Percentiles rank a stretch among this genome's conserved stretches.
phyloP scores from a whole-genome alignment of 148 eudicot genomes.

The Persicaria tinctoria region DNA sequence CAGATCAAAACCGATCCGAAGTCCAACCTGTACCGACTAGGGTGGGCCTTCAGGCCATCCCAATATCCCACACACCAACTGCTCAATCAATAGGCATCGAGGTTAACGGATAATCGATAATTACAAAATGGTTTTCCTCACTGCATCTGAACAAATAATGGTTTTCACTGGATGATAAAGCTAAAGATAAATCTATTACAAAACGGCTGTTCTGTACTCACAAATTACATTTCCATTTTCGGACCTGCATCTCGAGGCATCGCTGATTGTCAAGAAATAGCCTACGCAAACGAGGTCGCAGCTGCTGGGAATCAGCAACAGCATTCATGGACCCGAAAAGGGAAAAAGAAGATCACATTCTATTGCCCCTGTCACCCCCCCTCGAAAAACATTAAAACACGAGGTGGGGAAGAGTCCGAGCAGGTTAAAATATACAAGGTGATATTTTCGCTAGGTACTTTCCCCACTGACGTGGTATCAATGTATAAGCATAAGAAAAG shows the following conservation, averaged over 20 bases:
- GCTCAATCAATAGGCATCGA: no score
- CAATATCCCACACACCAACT: no score
- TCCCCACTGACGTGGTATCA: not conserved
- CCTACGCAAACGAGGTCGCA: not conserved
- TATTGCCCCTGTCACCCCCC: not conserved
- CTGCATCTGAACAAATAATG: not conserved
- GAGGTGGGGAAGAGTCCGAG: constrained; percentile 3
- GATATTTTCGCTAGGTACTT: not conserved
- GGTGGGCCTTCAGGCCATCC: no score
- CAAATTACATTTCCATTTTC: constrained; percentile 1
- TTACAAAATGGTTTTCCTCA: no score
- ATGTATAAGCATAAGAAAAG: not conserved
- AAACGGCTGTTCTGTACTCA: not conserved
- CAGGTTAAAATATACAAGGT: not conserved
- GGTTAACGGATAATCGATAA: no score
- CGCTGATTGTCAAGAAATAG: not conserved
- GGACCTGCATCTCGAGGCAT: not conserved
- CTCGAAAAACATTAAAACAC: not conserved
- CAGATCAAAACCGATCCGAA: no score
- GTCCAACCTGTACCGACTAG: no score
- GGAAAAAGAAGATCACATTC: not conserved
- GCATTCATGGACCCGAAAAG: not conserved
- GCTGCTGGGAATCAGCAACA: not conserved
- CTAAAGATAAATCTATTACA: not conserved
- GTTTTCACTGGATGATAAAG: not conserved